Percentiles rank a stretch among this genome's conserved stretches.
phyloP scores from a whole-genome alignment of 2,329 filamentous ascomycete genomes.

The Claviceps lovelessii region DNA sequence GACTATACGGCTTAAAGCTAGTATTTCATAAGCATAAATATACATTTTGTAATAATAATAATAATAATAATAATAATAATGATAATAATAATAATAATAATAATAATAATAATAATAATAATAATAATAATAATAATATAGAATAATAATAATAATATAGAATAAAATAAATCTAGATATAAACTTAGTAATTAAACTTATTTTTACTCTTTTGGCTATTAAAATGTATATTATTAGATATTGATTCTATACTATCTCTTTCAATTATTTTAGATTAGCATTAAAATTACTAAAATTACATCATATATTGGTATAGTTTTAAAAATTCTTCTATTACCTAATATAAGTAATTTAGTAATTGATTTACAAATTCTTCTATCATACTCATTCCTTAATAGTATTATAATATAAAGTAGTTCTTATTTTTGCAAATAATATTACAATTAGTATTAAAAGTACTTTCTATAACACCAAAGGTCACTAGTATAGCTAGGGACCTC shows the following conservation, averaged over 20 bases:
- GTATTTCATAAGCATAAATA: no score
- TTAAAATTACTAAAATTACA: neutral
- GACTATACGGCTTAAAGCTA: no score
- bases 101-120: neutral
- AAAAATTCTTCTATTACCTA: neutral
- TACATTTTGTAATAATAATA: neutral
- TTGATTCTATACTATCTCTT: neutral
- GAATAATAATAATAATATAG: no score
- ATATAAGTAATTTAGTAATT: neutral
- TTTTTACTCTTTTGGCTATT: neutral
- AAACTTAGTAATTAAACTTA: neutral
- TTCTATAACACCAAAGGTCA: neutral
- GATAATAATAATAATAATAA: no score
- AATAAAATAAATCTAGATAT: neutral
- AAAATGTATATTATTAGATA: neutral
- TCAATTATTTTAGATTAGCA: neutral
- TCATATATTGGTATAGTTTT: neutral
- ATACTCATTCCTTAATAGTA: neutral
- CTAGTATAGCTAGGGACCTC: neutral
- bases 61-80: neutral
- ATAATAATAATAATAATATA: neutral
- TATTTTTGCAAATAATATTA: neutral
- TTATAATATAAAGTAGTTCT: neutral
- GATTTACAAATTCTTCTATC: neutral
- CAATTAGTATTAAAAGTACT: neutral